These are phyloP conservation scores for Corrigiola litoralis DNA, from an alignment of 179 eudicot species.

Conservation along the genomic window DNA sequence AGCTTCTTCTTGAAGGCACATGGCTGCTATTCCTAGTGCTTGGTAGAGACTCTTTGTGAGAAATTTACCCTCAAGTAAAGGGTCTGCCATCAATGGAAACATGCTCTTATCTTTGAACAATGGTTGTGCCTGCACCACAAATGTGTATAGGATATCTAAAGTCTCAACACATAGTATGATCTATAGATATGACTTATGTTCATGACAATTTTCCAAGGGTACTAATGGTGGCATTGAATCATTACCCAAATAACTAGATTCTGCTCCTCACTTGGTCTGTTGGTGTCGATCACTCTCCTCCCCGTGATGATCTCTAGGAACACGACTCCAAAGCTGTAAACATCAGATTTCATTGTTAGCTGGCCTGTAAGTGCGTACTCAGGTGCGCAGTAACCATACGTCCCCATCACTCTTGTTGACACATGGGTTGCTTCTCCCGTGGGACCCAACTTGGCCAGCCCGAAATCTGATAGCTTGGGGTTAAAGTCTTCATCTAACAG, in stretches of 20 bases:
- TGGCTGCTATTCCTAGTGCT: constrained; percentile 87
- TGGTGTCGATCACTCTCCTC: constrained; percentile 60
- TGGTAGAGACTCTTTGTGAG: constrained; percentile 64
- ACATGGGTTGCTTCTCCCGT: constrained; percentile 60
- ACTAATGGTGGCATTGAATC: neutral
- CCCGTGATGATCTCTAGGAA: constrained; percentile 77
- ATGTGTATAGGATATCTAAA: too few species aligned
- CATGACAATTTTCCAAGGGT: too few species aligned
- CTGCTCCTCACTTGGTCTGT: constrained; percentile 58
- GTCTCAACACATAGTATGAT: too few species aligned
- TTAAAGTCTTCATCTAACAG: constrained; percentile 49
- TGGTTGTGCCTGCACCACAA: constrained; percentile 67
- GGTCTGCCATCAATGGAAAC: constrained; percentile 76
- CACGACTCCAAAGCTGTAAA: constrained; percentile 83
- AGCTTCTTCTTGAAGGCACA: constrained; percentile 90
- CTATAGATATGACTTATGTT: too few species aligned
- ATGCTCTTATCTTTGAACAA: constrained; percentile 60
- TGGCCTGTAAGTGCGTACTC: constrained; percentile 76
- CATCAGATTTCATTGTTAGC: constrained; percentile 64
- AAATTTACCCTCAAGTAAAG: constrained; percentile 50
- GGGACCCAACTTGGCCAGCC: constrained; percentile 75
- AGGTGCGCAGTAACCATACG: constrained; percentile 86
- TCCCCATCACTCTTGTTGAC: constrained; percentile 71
- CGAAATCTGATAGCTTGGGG: constrained; percentile 77
- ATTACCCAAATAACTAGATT: constrained; percentile 67